Evolutionary conservation across 192 early-diverging fungal species (phyloP).

Genomic region (Coemansia sp.): DNA sequence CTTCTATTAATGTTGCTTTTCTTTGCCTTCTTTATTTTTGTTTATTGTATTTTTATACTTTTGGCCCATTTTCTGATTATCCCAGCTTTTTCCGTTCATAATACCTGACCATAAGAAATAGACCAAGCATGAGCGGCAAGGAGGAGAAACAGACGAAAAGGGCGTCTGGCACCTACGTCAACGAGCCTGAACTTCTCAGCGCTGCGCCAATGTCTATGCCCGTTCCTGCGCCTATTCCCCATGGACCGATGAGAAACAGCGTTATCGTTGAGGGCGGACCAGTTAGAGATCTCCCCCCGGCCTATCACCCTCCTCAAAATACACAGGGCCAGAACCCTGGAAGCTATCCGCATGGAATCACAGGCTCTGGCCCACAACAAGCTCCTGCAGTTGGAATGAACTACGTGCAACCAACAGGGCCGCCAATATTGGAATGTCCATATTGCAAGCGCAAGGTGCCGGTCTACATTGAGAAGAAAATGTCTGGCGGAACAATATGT

Average conservation of each 20-base stretch:
- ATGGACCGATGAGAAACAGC: slow-evolving; percentile 1
- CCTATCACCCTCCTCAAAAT: slow-evolving; percentile 1
- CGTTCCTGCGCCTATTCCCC: not conserved
- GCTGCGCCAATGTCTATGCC: not conserved
- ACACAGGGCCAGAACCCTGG: not conserved
- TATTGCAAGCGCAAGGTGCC: not conserved
- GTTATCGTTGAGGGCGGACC: not conserved
- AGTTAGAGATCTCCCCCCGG: not conserved
- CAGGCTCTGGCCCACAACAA: not conserved
- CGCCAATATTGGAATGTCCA: not conserved
- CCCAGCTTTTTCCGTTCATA: too few relatives aligned
- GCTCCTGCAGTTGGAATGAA: not conserved
- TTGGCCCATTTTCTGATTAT: too few relatives aligned
- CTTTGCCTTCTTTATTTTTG: not conserved
- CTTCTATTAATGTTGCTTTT: not conserved
- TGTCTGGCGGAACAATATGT: not conserved
- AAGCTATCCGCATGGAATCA: not conserved
- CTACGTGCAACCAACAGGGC: not conserved
- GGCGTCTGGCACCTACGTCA: not conserved
- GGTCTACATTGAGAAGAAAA: slow-evolving; percentile 2
- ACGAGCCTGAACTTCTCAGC: not conserved
- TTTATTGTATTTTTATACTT: not conserved
- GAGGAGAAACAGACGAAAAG: not conserved
- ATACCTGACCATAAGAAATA: not conserved
- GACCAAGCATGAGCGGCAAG: not conserved